Conservation (phyloP, 2,329 filamentous ascomycete genomes). For the Pyrenophora teres region DNA sequence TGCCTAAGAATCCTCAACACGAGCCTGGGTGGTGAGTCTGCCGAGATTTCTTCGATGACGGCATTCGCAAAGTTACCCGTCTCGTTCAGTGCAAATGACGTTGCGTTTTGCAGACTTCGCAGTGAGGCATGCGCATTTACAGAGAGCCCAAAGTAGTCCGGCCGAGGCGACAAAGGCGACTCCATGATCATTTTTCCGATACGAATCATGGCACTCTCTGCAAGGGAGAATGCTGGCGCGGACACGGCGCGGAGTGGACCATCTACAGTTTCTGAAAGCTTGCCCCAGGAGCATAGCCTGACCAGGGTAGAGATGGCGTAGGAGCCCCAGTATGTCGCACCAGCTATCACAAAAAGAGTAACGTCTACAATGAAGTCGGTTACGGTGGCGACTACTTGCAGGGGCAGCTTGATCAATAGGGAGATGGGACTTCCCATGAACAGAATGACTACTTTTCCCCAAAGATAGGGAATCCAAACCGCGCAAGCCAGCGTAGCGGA, state of each 20-base stretch:
- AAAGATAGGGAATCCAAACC: conserved; percentile 89
- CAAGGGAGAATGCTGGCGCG: conserved; percentile 40
- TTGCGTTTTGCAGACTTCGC: conserved; percentile 45
- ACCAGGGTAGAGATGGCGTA: conserved; percentile 34
- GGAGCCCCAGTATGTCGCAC: conserved; percentile 50
- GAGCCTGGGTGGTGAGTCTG: conserved; percentile 24
- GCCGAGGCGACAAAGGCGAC: conserved; percentile 33
- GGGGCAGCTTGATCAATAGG: conserved; percentile 68
- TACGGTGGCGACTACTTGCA: conserved; percentile 71
- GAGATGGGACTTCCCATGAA: conserved; percentile 76
- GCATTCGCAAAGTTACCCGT: conserved; percentile 31
- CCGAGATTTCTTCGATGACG: conserved; percentile 33
- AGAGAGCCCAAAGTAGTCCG: conserved; percentile 44
- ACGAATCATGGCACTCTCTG: conserved; percentile 42
- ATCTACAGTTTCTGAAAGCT: conserved; percentile 23
- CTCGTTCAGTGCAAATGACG: conserved; percentile 40
- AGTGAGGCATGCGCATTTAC: conserved; percentile 46
- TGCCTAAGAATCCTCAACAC: conserved; percentile 23
- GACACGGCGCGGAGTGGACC: conserved; percentile 29
- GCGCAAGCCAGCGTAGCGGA: conserved; percentile 81
- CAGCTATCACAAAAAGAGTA: conserved; percentile 67
- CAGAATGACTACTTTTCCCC: conserved; percentile 82
- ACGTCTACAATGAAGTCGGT: conserved; percentile 82
- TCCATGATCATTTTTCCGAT: conserved; percentile 38
- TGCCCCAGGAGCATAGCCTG: conserved; percentile 25